Base-by-base conservation (phyloP, 805 yeast genomes). In the Kodamaea kaohsiungensis region DNA sequence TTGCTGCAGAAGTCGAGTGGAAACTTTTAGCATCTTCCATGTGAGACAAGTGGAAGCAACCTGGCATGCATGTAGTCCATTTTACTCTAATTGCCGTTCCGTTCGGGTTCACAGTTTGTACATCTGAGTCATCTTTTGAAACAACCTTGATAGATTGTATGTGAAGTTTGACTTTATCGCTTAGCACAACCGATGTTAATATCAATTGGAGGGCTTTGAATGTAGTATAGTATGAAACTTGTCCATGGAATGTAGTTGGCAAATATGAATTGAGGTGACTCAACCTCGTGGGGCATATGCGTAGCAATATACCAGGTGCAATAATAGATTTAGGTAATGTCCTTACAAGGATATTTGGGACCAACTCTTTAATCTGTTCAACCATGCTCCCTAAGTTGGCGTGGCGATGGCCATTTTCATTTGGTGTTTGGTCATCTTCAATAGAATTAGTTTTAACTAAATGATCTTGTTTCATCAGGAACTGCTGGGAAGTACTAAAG, bases 301-400 rank as follows among this genome's bases (percentile, higher is more conserved):
- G 67, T 19, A 88, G 71, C 6, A 75, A 65, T 1, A 88, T 71
- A 19, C 80, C 71, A 1, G 73, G 67, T 35, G 84, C 77, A 8
- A 87, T 55, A 8, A 73, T 61, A 3, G 67, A 67, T 17, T 73
- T 65, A 6, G 85, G 81, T 1, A 86, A 65, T 6, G 82, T 66
- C 19, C 65, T 64, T 16, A 72, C 70, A 6, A 87, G 66, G 25
- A 87, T 61, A 48, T 73, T 65, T 0, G 91, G 91, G 1, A 86
- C 75, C 12, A 77, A 65, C 2, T 59, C 48, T 52, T 75, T 72
- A 47, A 88, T 69, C 57, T 75, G 71, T 40, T 82, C 80, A 5
- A 82, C 73, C 65, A 79, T 79, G 3, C 76, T 56, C 7, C 89
- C 89, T 25, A 86, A 64, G 61, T 86, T 86, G 9, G 83, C 77